Evolutionary conservation across 768 basidiomycete genomes (phyloP), one percentile per base, ranked within the genome.

Genomic region (Phylloporus sp.): DNA sequence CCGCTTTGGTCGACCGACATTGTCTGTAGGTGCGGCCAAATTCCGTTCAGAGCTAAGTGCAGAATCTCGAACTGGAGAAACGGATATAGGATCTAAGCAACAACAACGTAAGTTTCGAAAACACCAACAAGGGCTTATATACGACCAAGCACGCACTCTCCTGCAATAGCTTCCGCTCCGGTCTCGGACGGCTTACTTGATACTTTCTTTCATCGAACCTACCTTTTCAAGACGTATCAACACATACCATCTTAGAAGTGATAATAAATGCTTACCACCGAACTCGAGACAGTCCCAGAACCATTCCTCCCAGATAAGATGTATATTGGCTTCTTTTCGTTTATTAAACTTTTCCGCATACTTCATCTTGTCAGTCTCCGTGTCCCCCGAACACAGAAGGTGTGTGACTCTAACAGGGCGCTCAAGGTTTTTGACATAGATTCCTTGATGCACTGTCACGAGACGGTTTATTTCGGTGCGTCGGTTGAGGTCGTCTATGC

Each of bases 221-320:
- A 28, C 85, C 84, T 84, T 61, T 44, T 43, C 42, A 23, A 46
- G 41, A 44, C 22, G 15, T 13, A 41, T 49, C 24, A 28, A 29
- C 7, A 20, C 15, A 39, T 31, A 23, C 27, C 39, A 6, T 5
- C 8, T 22, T 29, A 27, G 29, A 45, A 39, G 49, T 42, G n/a
- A 41, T 7, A 46, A 27, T 47, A 16, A 32, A 23, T 16, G 13
- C 64, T 67, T 55, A 74, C 87, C 91, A 52, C 83, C 82, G 62
- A 82, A 90, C 36, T 85, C 82, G 3, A 95, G 60, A 24, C 80
- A 95, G 61, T 97, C 94, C 91, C 91, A 95, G 50, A 97, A 88
- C 95, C 95, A 97, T 55, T 95, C 93, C 62, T 95, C 92, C 88
- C 94, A 95, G 1, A 97, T 82, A 3, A 95, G 72, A 45, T 80